Evolutionary conservation across 1,284 basidiomycete species (phyloP), one percentile per base, ranked within the genome.

Genomic region (Malassezia obtusa): DNA sequence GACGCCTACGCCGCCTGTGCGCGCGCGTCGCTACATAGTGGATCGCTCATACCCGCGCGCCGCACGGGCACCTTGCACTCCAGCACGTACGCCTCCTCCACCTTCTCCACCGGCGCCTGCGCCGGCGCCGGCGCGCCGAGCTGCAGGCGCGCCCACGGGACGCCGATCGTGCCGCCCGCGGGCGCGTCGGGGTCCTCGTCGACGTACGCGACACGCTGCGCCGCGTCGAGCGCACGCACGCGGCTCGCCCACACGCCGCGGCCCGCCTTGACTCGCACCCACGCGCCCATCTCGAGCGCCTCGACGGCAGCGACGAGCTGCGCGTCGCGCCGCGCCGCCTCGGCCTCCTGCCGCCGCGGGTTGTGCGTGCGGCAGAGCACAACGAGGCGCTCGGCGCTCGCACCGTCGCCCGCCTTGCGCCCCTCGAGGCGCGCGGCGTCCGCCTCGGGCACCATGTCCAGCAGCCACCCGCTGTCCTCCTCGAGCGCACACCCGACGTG

Each of bases 401-500:
- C 54, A n/a, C 2, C n/a, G 2, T 11, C 25, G 26, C 26, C 6
- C 26, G 26, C 26, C 26, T 26, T 9, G 38, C 57, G 59, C 39
- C 65, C 68, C 36, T 73, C 68, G 17, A 71, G 58, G 24, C 45
- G 45, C 39, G 68, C 70, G 2, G 68, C 68, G 17, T 56, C 63
- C 25, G 59, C 56, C 28, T 21, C 43, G 4, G 58, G 39, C 37
- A 60, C 57, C 11, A 68, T 47, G 30, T 70, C 70, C 48, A 71
- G 40, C 36, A 66, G 61, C 68, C 67, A 69, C n/a, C 70, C 70
- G 17, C 63, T 57, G 5, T 49, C 51, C 45, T 69, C 64, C 21
- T 64, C 50, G 30, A 69, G 52, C 0, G 92, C 92, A 73, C 92
- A 98, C 2, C 84, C 86, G 25, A 94, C 84, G 71, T 98, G 92